Evolutionary conservation across 495 filamentous ascomycete genomes (phyloP), one percentile per base, ranked within the genome.

Genomic region (Jackrogersella multiformis): DNA sequence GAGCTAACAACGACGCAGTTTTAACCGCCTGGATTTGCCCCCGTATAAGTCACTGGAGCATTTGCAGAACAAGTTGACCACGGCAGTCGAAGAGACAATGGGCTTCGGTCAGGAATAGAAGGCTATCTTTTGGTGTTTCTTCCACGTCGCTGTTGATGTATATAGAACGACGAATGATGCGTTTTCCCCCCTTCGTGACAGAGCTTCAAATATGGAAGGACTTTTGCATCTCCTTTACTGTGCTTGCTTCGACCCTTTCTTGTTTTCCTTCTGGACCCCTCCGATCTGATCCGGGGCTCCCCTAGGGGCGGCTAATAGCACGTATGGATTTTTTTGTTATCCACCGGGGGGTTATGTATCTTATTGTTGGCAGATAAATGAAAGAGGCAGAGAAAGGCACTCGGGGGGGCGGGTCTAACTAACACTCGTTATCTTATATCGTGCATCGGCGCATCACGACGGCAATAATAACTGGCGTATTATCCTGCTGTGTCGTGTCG

Each of bases 21-120:
- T 99, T 84, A 99, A 99, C 75, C 94, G 95, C 63, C 85, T 99
- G 64, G 95, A 99, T 79, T 85, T 99, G 12, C 95, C 95, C 13
- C 89, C 93, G 38, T 99, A 99, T 74, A 97, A 97, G 82, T 85
- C 83, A 7, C 85, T 93, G 69, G 93, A 97, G 26, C 85, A 86
- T 68, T 82, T 99, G 64, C 87, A 94, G 73, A 81, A 87, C 70
- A 99, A 98, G 80, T 79, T 99, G 74, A 94, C 92, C 24, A 94
- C 95, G 73, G 95, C 95, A 4, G 95, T 99, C 58, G 95, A 99
- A 81, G 95, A 99, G 82, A 99, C 95, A 8, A 91, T 99, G 83
- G 95, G 95, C 61, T 99, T 99, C 76, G 95, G 95, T 52, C 96
- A 99, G 80, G 95, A 99, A 82, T 99, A 82, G 68, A 72, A 63